Evolutionary conservation across 495 filamentous ascomycete species (phyloP).

Genomic region (Ascobolus immersus): DNA sequence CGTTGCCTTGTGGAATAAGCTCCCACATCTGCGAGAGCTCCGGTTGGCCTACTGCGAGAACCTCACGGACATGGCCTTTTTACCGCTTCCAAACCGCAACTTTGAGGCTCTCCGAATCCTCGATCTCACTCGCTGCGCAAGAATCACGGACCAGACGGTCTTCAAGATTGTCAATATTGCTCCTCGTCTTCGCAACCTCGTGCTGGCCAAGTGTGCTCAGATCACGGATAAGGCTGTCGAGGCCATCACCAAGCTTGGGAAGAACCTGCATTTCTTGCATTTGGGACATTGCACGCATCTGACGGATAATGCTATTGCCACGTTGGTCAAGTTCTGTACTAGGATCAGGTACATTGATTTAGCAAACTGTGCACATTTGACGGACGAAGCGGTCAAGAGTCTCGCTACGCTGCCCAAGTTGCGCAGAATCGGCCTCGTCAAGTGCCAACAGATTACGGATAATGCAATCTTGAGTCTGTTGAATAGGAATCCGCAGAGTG

Average conservation of each 20-base stretch:
- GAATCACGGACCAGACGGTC: constrained; percentile 61
- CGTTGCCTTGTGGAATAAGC: constrained; percentile 46
- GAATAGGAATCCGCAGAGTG: constrained; percentile 18
- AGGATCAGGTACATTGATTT: constrained; percentile 93
- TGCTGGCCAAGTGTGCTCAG: constrained; percentile 77
- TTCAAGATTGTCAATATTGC: constrained; percentile 65
- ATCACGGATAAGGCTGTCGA: constrained; percentile 77
- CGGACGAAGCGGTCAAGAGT: constrained; percentile 61
- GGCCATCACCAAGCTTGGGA: constrained; percentile 67
- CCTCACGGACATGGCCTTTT: constrained; percentile 64
- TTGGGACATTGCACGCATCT: constrained; percentile 81
- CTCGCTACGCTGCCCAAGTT: constrained; percentile 76
- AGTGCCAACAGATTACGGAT: constrained; percentile 75
- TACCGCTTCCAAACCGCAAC: constrained; percentile 38
- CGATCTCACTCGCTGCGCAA: constrained; percentile 68
- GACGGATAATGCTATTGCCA: constrained; percentile 62
- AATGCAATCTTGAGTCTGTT: constrained; percentile 53
- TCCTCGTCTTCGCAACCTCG: constrained; percentile 71
- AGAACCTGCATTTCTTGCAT: constrained; percentile 90
- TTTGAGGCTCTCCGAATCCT: constrained; percentile 80
- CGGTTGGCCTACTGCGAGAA: constrained; percentile 60
- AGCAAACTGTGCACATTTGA: constrained; percentile 77
- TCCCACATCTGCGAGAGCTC: constrained; percentile 64
- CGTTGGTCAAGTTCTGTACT: constrained; percentile 64
- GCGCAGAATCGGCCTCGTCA: constrained; percentile 80